Percentiles rank a stretch among this genome's conserved stretches.
phyloP scores from a whole-genome alignment of 2,329 filamentous ascomycete species.

The Botrytis byssoidea region DNA sequence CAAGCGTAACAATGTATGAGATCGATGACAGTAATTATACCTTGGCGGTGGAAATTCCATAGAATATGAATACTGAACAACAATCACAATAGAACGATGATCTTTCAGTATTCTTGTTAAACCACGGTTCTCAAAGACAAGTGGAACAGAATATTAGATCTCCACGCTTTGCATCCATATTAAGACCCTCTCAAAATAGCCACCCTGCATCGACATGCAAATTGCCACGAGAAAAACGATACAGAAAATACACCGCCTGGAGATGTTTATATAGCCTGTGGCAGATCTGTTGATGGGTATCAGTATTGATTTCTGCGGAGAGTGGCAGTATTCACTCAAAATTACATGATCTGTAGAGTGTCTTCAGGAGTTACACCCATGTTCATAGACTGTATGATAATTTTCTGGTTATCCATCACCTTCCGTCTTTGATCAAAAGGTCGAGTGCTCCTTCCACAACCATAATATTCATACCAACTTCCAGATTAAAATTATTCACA shows the following conservation, averaged over 20 bases:
- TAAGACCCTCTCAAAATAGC: not conserved
- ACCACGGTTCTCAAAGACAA: rapidly evolving
- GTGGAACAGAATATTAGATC: too few relatives aligned
- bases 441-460: not conserved
- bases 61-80: rapidly evolving
- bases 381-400: not conserved
- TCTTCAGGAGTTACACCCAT: too few relatives aligned
- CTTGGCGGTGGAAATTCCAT: rapidly evolving
- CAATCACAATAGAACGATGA: not conserved
- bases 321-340: not conserved
- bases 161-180: not conserved
- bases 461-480: not conserved
- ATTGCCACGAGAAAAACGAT: not conserved
- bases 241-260: rapidly evolving
- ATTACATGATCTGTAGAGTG: not conserved
- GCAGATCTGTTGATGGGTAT: rapidly evolving
- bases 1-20: rapidly evolving
- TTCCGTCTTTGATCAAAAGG: not conserved
- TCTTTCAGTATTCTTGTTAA: rapidly evolving
- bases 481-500: not conserved
- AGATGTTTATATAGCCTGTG: not conserved
- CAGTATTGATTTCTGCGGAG: rapidly evolving
- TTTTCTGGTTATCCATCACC: not conserved
- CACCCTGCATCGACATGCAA: not conserved
- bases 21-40: not conserved